These are phyloP conservation scores for Sorghum bicolor DNA, from an alignment of 176 grass and related monocot species.

Conservation along the genomic window Sorghum_bicolor_NCBIv3 NC_012879.2:4695001-4695500, in stretches of 20 bases:
- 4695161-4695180: conserved; percentile 26
- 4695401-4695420: background rate
- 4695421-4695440: conserved; percentile 46
- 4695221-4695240: conserved; percentile 23
- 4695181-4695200: background rate
- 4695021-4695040: no score
- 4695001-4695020: no score
- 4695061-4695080: no score
- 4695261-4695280: background rate
- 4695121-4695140: conserved; percentile 32
- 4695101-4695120: background rate
- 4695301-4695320: conserved; percentile 39
- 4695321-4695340: conserved; percentile 64
- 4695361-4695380: background rate
- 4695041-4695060: no score
- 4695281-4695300: conserved; percentile 31
- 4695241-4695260: conserved; percentile 42
- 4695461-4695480: conserved; percentile 35
- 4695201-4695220: no score
- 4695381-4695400: background rate
- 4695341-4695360: background rate
- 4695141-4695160: background rate
- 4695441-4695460: conserved; percentile 38
- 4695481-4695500: conserved; percentile 42
- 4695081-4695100: background rate